Base-by-base conservation (phyloP, 2,329 filamentous ascomycete genomes). In the Knufia fluminis region DNA sequence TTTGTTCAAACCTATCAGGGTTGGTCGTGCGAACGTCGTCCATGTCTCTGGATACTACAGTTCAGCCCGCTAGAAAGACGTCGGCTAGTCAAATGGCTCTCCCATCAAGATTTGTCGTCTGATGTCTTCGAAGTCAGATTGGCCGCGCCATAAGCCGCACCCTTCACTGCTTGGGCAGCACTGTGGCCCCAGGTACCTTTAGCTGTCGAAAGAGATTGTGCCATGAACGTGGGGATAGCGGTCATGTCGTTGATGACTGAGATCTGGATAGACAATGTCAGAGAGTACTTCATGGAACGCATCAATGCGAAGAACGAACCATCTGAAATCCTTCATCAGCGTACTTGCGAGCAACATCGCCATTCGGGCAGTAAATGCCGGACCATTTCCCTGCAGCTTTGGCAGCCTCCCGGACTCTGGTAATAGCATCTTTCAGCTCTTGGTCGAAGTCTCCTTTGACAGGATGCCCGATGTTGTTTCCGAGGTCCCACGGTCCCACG, bases 401-500 rank as follows among this genome's bases (percentile, higher is more conserved):
- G 2, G 76, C 76, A 1, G 74, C 74, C 23, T 70, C 66, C 50
- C 71, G 71, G 47, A 79, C 73, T 28, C 63, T 68, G 16, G 68
- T 67, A 54, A 79, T 77, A 1, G 76, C 76, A 7, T 67, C 63
- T 31, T 71, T 69, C 41, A 79, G 59, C 52, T 78, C 72, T 1
- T 68, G 67, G 39, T 72, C 68, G 62, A 77, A 74, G 2, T 62
- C 65, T 4, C 67, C 66, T 1, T 65, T 64, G 12, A 78, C 73
- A 0, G 75, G 74, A 48, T 73, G 67, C 2, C 75, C 76, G 44
- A 79, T 77, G 46, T 75, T 77, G 57, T 78, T 79, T 19, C 77
- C 76, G 1, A 78, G 63, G 62, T 78, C 76, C 61, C 73, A 77
- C 1, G 75, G 76, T 0, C 76, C 75, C 46, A 78, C 69, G 22